Percentiles rank a stretch among this genome's conserved stretches.
phyloP scores from a whole-genome alignment of 495 filamentous ascomycete genomes.

The Aspergillus haitiensis region DNA sequence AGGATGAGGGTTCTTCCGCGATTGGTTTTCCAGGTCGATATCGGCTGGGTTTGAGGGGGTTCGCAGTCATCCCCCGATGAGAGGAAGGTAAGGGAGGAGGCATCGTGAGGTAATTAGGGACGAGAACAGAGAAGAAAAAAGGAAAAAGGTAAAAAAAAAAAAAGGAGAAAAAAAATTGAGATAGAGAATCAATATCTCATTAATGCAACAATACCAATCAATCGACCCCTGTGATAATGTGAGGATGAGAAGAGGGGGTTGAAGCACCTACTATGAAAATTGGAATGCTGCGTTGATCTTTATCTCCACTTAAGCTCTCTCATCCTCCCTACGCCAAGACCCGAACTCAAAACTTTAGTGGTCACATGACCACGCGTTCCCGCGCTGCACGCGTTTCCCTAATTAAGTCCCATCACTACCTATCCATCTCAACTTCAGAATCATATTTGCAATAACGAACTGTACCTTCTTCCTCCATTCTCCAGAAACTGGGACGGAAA shows the following conservation, averaged over 20 bases:
- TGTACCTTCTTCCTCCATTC: background rate
- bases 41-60: slow-evolving; percentile 73
- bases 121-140: background rate
- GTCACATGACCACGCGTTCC: slow-evolving; percentile 21
- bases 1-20: slow-evolving; percentile 65
- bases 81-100: slow-evolving; percentile 52
- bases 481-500: background rate
- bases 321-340: slow-evolving; percentile 14
- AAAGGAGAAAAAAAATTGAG: background rate
- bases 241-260: no score
- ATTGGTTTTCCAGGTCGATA: slow-evolving; percentile 84
- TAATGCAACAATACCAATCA: background rate
- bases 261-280: background rate
- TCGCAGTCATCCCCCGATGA: slow-evolving; percentile 91
- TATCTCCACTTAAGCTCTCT: background rate
- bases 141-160: background rate
- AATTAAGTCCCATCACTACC: background rate
- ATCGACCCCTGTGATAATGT: background rate
- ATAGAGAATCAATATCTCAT: background rate
- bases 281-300: background rate
- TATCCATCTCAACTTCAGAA: background rate
- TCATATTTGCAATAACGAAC: background rate
- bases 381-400: slow-evolving; percentile 8
- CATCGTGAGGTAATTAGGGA: slow-evolving; percentile 52
- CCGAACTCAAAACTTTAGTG: background rate